These are phyloP conservation scores for Metarhizium humberi DNA, from an alignment of 2,329 filamentous ascomycete genomes.

Conservation along the genomic window DNA sequence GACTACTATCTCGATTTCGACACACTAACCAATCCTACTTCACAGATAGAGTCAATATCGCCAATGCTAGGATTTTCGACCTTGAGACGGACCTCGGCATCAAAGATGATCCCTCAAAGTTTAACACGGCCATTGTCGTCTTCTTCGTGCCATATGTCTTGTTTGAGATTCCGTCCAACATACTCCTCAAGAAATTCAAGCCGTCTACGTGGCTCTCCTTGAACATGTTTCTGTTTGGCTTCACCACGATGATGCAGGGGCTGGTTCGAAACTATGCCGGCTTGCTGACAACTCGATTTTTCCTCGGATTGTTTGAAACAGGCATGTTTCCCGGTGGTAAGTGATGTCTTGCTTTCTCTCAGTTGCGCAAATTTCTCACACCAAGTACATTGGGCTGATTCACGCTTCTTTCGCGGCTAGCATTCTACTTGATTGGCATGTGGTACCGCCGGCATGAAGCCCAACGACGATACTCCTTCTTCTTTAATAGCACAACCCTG, in stretches of 20 bases:
- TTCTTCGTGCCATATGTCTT: constrained; percentile 75
- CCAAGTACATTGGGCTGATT: constrained; percentile 8
- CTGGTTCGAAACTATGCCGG: constrained; percentile 69
- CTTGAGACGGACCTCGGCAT: constrained; percentile 55
- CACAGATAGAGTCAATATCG: constrained; percentile 63
- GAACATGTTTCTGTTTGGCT: constrained; percentile 79
- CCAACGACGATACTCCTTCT: constrained; percentile 87
- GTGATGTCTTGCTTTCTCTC: constrained; percentile 2
- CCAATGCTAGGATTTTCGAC: constrained; percentile 63
- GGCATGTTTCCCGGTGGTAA: constrained; percentile 54
- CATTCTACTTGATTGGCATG: constrained; percentile 69
- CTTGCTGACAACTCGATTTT: constrained; percentile 72
- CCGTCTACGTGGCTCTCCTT: constrained; percentile 64
- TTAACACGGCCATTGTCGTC: constrained; percentile 69
- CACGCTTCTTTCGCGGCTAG: constrained; percentile 8
- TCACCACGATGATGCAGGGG: constrained; percentile 68
- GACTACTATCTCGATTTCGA: background rate
- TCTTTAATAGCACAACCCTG: constrained; percentile 75
- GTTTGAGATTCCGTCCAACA: constrained; percentile 58
- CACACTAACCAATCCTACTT: background rate
- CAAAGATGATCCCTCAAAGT: constrained; percentile 38
- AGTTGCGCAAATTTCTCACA: background rate
- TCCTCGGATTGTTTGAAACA: constrained; percentile 68
- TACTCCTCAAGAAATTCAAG: constrained; percentile 54
- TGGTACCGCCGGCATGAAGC: constrained; percentile 86